Percentiles rank a stretch among this genome's conserved stretches.
Evolutionary conservation across 2,329 filamentous ascomycete species (phyloP).

Genomic region (Ceratocystis destructans): DNA sequence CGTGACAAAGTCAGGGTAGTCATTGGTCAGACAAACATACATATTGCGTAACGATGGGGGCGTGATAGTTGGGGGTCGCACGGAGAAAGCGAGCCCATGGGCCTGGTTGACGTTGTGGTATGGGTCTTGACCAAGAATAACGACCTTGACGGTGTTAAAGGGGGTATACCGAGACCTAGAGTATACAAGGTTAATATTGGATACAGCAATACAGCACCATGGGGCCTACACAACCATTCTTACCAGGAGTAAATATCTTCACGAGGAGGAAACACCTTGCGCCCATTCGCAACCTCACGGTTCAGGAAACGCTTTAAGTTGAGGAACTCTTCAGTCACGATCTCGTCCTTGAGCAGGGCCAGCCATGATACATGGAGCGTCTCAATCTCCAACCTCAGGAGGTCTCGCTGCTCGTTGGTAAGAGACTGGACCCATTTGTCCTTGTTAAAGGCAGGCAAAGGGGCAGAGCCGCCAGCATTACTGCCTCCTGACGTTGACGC

Average conservation of each 20-base stretch:
- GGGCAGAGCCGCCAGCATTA: constrained; percentile 24
- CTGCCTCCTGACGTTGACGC: constrained; percentile 25
- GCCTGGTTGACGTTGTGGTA: constrained; percentile 95
- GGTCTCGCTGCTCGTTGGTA: constrained; percentile 63
- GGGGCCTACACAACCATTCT: constrained; percentile 21
- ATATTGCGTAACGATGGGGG: constrained; percentile 90
- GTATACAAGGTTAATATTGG: constrained; percentile 19
- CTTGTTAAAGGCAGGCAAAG: constrained; percentile 47
- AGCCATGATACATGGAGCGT: constrained; percentile 89
- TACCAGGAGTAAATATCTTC: constrained; percentile 94
- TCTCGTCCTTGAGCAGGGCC: constrained; percentile 72
- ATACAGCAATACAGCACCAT: no score
- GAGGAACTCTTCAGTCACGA: constrained; percentile 66
- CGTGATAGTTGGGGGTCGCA: constrained; percentile 73
- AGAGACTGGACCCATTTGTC: constrained; percentile 73
- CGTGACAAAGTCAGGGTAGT: constrained; percentile 66
- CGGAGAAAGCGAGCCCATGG: constrained; percentile 90
- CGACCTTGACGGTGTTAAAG: constrained; percentile 73
- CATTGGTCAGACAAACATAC: constrained; percentile 73
- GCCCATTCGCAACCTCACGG: constrained; percentile 56
- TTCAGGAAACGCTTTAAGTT: constrained; percentile 78
- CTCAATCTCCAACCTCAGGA: constrained; percentile 80
- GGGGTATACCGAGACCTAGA: constrained; percentile 84
- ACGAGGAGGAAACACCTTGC: constrained; percentile 74
- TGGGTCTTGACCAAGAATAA: constrained; percentile 90